Evolutionary conservation across 345 rosid genomes (phyloP).

Genomic region (Eucalyptus pauciflora): DNA sequence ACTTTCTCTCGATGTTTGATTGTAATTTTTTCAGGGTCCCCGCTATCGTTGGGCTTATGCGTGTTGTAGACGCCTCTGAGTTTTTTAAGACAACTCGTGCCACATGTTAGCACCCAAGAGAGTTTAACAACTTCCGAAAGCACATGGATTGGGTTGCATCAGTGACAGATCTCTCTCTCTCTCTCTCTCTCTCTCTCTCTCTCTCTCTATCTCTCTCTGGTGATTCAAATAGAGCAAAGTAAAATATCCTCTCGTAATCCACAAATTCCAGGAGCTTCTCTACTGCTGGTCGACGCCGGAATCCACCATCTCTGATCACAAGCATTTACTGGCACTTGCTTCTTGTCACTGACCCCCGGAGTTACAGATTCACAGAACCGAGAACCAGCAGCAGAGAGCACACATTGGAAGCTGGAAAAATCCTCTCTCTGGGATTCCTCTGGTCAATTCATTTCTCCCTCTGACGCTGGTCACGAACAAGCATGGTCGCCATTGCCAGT

Average conservation of each 20-base stretch:
- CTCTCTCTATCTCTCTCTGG: too few relatives aligned
- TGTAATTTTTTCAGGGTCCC: too few relatives aligned
- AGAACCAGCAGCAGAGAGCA: neutral
- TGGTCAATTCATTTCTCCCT: neutral
- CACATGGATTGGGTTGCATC: neutral
- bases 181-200: too few relatives aligned
- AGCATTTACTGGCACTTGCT: neutral
- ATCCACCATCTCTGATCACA: neutral
- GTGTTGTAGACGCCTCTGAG: too few relatives aligned
- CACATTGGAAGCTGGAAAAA: neutral
- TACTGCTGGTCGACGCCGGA: accelerated
- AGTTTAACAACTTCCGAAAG: neutral
- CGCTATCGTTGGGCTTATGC: too few relatives aligned
- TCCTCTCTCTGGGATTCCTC: neutral
- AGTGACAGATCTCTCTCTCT: too few relatives aligned
- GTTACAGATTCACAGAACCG: neutral
- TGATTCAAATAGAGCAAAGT: too few relatives aligned
- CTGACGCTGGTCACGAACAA: accelerated
- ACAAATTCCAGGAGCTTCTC: neutral
- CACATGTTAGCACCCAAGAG: too few relatives aligned
- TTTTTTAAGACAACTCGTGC: accelerated
- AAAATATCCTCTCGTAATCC: neutral
- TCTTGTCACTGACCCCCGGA: neutral
- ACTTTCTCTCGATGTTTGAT: too few relatives aligned
- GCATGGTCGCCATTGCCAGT: neutral